Conservation (phyloP, 2,329 filamentous ascomycete genomes). For the Neonectria ditissima region DNA sequence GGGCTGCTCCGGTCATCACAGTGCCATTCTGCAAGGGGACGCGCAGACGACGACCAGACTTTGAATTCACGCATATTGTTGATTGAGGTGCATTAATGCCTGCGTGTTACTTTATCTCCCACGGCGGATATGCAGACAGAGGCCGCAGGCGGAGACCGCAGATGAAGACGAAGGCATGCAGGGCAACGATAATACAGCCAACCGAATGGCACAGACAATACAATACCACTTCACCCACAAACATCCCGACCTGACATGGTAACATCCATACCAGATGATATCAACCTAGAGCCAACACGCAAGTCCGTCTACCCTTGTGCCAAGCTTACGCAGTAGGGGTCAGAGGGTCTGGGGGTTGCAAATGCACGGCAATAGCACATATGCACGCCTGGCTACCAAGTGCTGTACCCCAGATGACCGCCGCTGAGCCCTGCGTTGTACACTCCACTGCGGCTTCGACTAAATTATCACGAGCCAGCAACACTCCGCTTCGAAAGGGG, state of each 20-base stretch:
- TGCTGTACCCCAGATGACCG: constrained; percentile 43
- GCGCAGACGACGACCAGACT: neutral
- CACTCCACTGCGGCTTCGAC: constrained; percentile 37
- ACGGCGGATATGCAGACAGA: constrained; percentile 7
- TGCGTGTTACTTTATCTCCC: constrained; percentile 13
- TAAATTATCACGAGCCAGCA: constrained; percentile 36
- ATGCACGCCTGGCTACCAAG: constrained; percentile 29
- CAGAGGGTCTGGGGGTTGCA: constrained; percentile 9
- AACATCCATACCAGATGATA: constrained; percentile 16
- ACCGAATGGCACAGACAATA: constrained; percentile 15
- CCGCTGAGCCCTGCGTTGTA: constrained; percentile 22
- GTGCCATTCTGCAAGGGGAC: constrained; percentile 20
- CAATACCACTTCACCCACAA: constrained; percentile 9
- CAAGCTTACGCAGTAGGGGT: constrained; percentile 2
- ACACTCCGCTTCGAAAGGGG: constrained; percentile 18
- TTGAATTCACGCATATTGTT: neutral
- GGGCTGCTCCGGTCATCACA: constrained; percentile 14
- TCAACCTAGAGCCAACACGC: neutral
- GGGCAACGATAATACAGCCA: neutral
- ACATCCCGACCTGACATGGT: neutral
- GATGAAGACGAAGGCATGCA: constrained; percentile 8
- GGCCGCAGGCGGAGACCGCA: neutral
- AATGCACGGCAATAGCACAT: constrained; percentile 38
- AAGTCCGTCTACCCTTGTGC: neutral
- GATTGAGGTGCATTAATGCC: neutral